Percentiles rank a stretch among this genome's conserved stretches.
These are phyloP conservation scores for Schizochytrium sp. DNA, from an alignment of 108 stramenopile species.

Conservation along the genomic window DNA sequence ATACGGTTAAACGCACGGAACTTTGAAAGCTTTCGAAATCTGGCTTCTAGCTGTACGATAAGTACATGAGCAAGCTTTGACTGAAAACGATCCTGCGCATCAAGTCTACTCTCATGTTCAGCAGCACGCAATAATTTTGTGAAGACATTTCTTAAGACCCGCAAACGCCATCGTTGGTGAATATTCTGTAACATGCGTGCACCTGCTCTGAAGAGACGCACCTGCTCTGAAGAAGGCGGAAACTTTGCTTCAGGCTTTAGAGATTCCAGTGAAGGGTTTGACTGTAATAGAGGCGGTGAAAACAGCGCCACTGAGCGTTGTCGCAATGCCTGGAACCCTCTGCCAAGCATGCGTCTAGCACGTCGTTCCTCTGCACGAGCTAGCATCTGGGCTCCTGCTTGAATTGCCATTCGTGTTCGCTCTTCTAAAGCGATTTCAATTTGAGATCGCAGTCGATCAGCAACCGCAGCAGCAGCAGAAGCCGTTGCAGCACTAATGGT, in stretches of 20 bases:
- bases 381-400: not conserved
- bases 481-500: not conserved
- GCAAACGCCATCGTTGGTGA: not conserved
- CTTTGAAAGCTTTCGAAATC: not conserved
- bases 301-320: not conserved
- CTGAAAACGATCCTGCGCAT: not conserved
- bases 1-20: not conserved
- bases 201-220: not conserved
- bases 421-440: conserved; percentile 6
- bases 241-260: not conserved
- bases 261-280: too few relatives aligned
- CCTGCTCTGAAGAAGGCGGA: not conserved
- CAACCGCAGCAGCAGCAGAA: not conserved
- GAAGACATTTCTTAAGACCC: not conserved
- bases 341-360: not conserved
- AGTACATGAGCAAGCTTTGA: not conserved
- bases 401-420: conserved; percentile 12
- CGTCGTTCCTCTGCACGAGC: conserved; percentile 4
- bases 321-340: not conserved
- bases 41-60: not conserved
- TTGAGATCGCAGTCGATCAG: conserved; percentile 6
- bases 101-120: not conserved
- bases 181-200: not conserved
- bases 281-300: too few relatives aligned
- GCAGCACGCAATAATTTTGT: not conserved